Evolutionary conservation across 352 stramenopile genomes (phyloP), one percentile per base, ranked within the genome.

Genomic region (Halophytophthora batemanensis): DNA sequence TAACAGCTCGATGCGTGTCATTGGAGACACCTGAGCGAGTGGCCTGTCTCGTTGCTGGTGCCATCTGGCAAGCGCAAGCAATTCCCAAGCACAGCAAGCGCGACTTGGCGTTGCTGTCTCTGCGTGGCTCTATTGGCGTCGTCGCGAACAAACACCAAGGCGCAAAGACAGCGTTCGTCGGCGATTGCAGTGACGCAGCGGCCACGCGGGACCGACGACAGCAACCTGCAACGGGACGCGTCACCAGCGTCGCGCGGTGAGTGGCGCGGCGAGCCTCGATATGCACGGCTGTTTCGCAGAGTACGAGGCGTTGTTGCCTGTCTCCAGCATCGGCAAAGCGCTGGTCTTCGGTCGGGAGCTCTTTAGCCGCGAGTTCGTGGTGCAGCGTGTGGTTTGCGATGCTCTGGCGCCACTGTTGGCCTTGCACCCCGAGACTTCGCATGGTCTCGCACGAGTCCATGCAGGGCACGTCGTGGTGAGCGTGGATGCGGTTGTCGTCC

Each of bases 281-380:
- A 31, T 31, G 25, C 25, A 4, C 25, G 25, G 25, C 25, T 47
- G 41, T 22, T 66, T 71, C 12, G 64, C 59, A 13, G 69, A 77
- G 44, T 80, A 77, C 35, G 66, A 66, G 29, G 56, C 47, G 13
- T 34, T 53, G 22, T 41, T 80, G n/a, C 40, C 42, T 21, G 44
- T 41, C 18, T 31, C 42, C 36, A 47, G 56, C 42, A 52, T 58
- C 14, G 53, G 53, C 25, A 22, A 45, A 0, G 44, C 44, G 3
- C 45, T 79, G 19, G 48, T 31, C 18, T 67, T 77, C 41, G 60
- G 59, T 14, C 59, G 60, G 33, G 69, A 80, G 51, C 60, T 80
- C n/a, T 72, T 73, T 34, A 68, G 62, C 49, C 66, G 64, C 28
- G 49, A 74, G 46, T 67, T 70, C 17, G 69, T 80, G n/a, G 47